phyloP scores from a whole-genome alignment of 176 grass and related monocot genomes.

The Rhynchospora tenuis region DNA sequence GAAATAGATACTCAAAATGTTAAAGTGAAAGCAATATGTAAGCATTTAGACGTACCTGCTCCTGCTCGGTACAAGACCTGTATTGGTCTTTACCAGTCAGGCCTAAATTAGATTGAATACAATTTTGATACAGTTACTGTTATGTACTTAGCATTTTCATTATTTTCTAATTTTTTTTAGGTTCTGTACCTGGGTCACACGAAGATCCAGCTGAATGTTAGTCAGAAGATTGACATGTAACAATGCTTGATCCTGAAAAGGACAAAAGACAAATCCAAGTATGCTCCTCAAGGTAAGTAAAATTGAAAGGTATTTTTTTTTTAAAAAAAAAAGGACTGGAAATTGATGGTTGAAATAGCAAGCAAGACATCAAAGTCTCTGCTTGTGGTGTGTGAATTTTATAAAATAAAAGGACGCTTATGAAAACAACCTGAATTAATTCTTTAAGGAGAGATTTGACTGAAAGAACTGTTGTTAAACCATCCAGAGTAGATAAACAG shows the following conservation, averaged over 20 bases:
- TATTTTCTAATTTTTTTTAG: not conserved
- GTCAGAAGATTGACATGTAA: slow-evolving; percentile 73
- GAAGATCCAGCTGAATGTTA: slow-evolving; percentile 68
- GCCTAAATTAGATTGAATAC: not conserved
- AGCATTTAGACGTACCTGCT: not conserved
- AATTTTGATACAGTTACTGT: not conserved
- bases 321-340: not conserved
- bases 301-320: slow-evolving; percentile 29
- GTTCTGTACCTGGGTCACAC: slow-evolving; percentile 51
- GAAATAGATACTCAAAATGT: not conserved
- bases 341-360: slow-evolving; percentile 11
- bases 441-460: slow-evolving; percentile 58
- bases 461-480: slow-evolving; percentile 58
- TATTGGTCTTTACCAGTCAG: not conserved
- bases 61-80: not conserved
- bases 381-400: not conserved
- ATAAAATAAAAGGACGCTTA: not conserved
- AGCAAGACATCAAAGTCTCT: slow-evolving; percentile 7
- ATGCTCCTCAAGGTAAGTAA: not conserved
- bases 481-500: slow-evolving; percentile 70
- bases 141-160: not conserved
- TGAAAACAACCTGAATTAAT: slow-evolving; percentile 65
- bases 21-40: not conserved
- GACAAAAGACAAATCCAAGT: not conserved
- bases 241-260: slow-evolving; percentile 71